These are phyloP conservation scores for Pouteria glomerata DNA, from an alignment of 148 eudicot species.

Conservation along the genomic window DNA sequence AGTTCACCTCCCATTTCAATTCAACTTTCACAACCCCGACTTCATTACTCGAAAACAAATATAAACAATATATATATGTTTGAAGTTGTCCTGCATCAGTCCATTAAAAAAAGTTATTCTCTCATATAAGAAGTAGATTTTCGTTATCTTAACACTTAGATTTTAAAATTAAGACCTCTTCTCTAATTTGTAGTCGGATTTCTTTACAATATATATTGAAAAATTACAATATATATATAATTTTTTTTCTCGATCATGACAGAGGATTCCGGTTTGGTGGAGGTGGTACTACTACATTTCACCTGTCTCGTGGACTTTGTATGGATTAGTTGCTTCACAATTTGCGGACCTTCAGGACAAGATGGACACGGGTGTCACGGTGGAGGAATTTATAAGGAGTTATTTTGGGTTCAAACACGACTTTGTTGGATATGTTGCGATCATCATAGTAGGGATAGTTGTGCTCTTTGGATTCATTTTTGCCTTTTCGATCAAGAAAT, in stretches of 20 bases:
- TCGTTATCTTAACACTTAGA: too few species aligned
- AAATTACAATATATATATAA: too few species aligned
- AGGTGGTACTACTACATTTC: conserved; percentile 42
- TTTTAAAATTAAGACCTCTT: too few species aligned
- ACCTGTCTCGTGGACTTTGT: conserved; percentile 42
- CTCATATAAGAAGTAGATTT: too few species aligned
- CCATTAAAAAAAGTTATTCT: too few species aligned
- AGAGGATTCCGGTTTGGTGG: conserved; percentile 81
- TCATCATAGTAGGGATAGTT: conserved; percentile 20
- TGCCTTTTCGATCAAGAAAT: conserved; percentile 36
- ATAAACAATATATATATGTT: too few species aligned
- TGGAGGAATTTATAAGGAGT: conserved; percentile 24
- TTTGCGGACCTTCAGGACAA: conserved; percentile 27
- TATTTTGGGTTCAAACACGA: conserved; percentile 37
- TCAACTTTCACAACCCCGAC: too few species aligned
- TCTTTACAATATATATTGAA: too few species aligned
- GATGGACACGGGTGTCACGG: conserved; percentile 15
- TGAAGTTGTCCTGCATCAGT: too few species aligned
- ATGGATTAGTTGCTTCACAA: conserved; percentile 47
- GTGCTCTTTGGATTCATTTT: conserved; percentile 41
- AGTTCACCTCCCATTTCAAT: conserved; percentile 17
- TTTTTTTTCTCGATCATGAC: too few species aligned
- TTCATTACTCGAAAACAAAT: too few species aligned
- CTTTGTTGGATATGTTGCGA: conserved; percentile 33
- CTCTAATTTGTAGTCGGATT: too few species aligned